These are phyloP conservation scores for Prunus dulcis DNA, from an alignment of 306 rosid species.

Conservation along the genomic window DNA sequence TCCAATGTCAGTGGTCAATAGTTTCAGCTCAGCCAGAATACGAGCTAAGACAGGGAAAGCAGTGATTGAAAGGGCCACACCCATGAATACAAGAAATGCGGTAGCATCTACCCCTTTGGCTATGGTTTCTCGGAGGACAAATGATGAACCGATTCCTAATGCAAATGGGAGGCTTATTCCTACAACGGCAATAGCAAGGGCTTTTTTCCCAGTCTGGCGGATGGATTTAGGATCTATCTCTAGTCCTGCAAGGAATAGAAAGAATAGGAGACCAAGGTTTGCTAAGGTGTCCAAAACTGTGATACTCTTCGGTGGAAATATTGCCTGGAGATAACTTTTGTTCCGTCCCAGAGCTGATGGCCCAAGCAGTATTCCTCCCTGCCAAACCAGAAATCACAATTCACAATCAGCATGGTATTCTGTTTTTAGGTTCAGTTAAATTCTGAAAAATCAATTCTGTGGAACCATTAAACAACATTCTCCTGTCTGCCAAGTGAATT, in stretches of 20 bases:
- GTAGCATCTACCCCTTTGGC: slow-evolving; percentile 52
- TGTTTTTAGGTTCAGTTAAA: neutral
- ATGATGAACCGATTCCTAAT: slow-evolving; percentile 77
- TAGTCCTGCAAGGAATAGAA: slow-evolving; percentile 72
- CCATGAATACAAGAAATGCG: slow-evolving; percentile 81
- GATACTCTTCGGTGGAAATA: slow-evolving; percentile 77
- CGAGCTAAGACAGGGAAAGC: slow-evolving; percentile 93
- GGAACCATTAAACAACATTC: neutral
- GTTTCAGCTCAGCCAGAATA: slow-evolving; percentile 83
- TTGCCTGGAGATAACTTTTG: slow-evolving; percentile 46
- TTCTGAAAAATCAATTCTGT: neutral
- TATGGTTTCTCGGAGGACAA: slow-evolving; percentile 53
- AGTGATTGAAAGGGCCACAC: slow-evolving; percentile 85
- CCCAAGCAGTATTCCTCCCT: slow-evolving; percentile 90
- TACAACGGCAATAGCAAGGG: slow-evolving; percentile 64
- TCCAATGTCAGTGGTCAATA: slow-evolving; percentile 76
- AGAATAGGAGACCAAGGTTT: slow-evolving; percentile 80
- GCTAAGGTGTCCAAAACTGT: slow-evolving; percentile 85
- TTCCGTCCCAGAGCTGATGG: slow-evolving; percentile 83
- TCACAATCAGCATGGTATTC: neutral
- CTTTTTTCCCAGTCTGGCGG: slow-evolving; percentile 60
- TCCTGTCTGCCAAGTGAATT: neutral
- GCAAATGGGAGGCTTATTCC: slow-evolving; percentile 80
- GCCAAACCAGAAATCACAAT: slow-evolving; percentile 21
- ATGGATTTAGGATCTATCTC: slow-evolving; percentile 69